Evolutionary conservation across 2,329 filamentous ascomycete species (phyloP).

Genomic region (Diaporthe aspalathi): DNA sequence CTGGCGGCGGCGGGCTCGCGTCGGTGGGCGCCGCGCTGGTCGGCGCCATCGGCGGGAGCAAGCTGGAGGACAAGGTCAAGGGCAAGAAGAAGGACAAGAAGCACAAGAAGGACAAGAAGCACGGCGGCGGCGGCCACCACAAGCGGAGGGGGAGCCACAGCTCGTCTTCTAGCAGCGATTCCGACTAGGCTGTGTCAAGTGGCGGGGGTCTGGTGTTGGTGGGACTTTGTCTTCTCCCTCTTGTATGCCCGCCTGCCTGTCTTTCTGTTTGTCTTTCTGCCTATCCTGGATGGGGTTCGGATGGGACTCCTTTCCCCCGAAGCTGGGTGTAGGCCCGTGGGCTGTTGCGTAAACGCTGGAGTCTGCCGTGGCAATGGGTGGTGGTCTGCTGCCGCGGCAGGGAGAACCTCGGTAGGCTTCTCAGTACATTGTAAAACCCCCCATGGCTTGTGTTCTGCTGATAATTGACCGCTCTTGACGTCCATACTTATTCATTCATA

Average conservation of each 20-base stretch:
- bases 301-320: too few species aligned
- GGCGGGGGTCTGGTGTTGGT: too few species aligned
- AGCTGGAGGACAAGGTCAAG: conserved; percentile 54
- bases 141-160: conserved; percentile 33
- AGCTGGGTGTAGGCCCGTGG: too few species aligned
- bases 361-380: background rate
- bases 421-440: background rate
- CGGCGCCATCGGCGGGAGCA: conserved; percentile 67
- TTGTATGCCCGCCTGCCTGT: too few species aligned
- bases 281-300: too few species aligned
- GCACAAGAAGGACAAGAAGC: conserved; percentile 36
- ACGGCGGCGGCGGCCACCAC: conserved; percentile 25
- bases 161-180: conserved; percentile 31
- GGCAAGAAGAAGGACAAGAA: conserved; percentile 60
- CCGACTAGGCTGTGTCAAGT: conserved; percentile 10
- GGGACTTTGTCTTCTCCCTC: too few species aligned
- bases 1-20: conserved; percentile 63
- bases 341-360: background rate
- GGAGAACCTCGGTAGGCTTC: too few species aligned
- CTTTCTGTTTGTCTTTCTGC: too few species aligned
- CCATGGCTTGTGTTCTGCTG: background rate
- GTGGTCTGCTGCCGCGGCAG: background rate
- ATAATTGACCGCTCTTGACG: background rate
- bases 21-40: conserved; percentile 62
- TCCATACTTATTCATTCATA: background rate